phyloP scores from a whole-genome alignment of 345 rosid genomes.

The Clarkia xantiana region DNA sequence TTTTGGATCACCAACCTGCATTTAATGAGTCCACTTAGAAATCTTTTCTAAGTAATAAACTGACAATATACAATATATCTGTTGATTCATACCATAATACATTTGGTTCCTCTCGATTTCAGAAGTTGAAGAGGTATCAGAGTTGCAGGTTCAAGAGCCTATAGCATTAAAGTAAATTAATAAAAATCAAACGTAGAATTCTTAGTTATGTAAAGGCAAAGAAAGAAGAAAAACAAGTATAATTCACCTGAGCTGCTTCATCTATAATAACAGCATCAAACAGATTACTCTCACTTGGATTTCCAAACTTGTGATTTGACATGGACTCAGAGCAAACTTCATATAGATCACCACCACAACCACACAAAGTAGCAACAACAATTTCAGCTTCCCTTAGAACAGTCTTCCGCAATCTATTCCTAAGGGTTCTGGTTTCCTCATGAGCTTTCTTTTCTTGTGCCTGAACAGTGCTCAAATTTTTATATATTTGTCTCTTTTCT shows the following conservation, averaged over 20 bases:
- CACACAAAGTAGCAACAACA: constrained; percentile 82
- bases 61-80: constrained; percentile 1
- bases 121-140: constrained; percentile 91
- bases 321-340: constrained; percentile 80
- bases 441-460: constrained; percentile 60
- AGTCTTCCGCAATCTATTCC: constrained; percentile 60
- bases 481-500: constrained; percentile 68
- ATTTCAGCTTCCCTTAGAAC: constrained; percentile 91
- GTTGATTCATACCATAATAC: constrained; percentile 58
- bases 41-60: neutral
- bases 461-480: constrained; percentile 72
- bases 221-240: constrained; percentile 11
- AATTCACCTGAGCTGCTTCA: constrained; percentile 88
- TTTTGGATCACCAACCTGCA: constrained; percentile 95
- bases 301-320: constrained; percentile 51
- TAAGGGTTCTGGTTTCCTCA: constrained; percentile 55
- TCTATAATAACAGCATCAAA: constrained; percentile 92
- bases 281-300: constrained; percentile 59
- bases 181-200: constrained; percentile 6
- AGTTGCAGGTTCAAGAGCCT: constrained; percentile 99
- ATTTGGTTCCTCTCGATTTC: constrained; percentile 73
- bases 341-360: constrained; percentile 97
- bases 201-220: constrained; percentile 10
- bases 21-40: constrained; percentile 7
- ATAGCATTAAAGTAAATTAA: constrained; percentile 13